phyloP scores from a whole-genome alignment of 164 flowering plant species.

The Berberis thunbergii region DNA sequence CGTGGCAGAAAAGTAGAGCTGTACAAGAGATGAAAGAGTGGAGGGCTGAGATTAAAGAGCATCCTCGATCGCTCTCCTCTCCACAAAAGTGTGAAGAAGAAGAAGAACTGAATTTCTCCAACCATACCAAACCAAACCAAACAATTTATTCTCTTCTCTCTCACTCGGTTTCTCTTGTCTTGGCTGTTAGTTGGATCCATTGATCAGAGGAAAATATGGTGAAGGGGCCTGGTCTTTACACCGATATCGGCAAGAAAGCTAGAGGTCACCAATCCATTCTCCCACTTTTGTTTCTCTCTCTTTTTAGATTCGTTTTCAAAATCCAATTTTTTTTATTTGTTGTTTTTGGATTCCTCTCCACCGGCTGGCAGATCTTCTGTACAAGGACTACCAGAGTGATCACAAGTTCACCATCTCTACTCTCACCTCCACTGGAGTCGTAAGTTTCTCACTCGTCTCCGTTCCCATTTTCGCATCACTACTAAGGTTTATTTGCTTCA shows the following conservation, averaged over 20 bases:
- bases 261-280: constrained; percentile 18
- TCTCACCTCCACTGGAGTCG: constrained; percentile 52
- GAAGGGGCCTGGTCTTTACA: constrained; percentile 26
- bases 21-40: no score
- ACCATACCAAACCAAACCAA: no score
- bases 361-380: constrained; percentile 23
- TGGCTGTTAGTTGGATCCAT: background rate
- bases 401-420: constrained; percentile 61
- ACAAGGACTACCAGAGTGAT: constrained; percentile 55
- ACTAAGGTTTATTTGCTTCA: background rate
- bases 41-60: no score
- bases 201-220: constrained; percentile 12
- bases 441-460: constrained; percentile 21
- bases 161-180: no score
- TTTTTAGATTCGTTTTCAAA: background rate
- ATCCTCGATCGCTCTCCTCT: no score
- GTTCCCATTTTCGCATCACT: background rate
- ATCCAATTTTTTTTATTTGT: background rate
- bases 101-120: no score
- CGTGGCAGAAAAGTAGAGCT: no score
- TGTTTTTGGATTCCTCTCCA: background rate
- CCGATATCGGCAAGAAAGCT: constrained; percentile 35
- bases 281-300: background rate
- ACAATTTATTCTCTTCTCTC: no score
- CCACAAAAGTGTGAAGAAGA: no score